phyloP scores from a whole-genome alignment of 2,329 filamentous ascomycete genomes.

The Xylariaceae sp. region DNA sequence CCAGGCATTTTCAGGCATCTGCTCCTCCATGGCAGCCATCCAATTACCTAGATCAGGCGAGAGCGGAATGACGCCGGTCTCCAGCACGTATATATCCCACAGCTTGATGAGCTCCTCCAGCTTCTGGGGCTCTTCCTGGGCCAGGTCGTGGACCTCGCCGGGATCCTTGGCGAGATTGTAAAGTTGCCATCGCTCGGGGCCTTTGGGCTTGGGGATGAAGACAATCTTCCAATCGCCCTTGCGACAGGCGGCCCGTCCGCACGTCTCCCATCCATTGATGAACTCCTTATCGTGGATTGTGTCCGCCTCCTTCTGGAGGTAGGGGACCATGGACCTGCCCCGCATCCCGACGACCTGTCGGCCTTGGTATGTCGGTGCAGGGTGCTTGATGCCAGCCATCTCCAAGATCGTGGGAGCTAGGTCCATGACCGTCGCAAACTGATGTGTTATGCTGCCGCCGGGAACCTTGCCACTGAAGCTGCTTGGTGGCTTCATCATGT shows the following conservation, averaged over 20 bases:
- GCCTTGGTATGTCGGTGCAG: conserved; percentile 43
- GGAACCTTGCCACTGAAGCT: conserved; percentile 19
- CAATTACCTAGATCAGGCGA: conserved; percentile 54
- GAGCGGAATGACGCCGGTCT: conserved; percentile 56
- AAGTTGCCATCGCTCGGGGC: conserved; percentile 45
- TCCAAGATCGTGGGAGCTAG: conserved; percentile 44
- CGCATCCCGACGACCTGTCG: conserved; percentile 30
- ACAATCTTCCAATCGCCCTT: conserved; percentile 36
- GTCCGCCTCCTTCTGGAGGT: conserved; percentile 20
- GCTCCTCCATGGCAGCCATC: conserved; percentile 56
- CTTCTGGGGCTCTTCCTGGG: conserved; percentile 27
- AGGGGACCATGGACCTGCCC: conserved; percentile 31
- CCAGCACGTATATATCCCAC: conserved; percentile 37
- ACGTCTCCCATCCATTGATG: conserved; percentile 34
- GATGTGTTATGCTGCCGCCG: conserved; percentile 38
- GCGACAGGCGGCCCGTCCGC: conserved; percentile 29
- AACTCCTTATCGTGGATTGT: conserved; percentile 32
- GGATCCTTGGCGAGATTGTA: conserved; percentile 42
- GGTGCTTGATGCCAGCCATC: conserved; percentile 45
- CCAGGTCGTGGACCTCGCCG: conserved; percentile 38
- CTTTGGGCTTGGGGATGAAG: conserved; percentile 44
- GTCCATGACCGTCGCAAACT: conserved; percentile 50
- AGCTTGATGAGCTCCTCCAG: conserved; percentile 28
- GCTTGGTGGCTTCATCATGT: conserved; percentile 40
- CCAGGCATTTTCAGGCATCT: conserved; percentile 63